These are phyloP conservation scores for Colletotrichum horii DNA, from an alignment of 2,329 filamentous ascomycete genomes.

Conservation along the genomic window DNA sequence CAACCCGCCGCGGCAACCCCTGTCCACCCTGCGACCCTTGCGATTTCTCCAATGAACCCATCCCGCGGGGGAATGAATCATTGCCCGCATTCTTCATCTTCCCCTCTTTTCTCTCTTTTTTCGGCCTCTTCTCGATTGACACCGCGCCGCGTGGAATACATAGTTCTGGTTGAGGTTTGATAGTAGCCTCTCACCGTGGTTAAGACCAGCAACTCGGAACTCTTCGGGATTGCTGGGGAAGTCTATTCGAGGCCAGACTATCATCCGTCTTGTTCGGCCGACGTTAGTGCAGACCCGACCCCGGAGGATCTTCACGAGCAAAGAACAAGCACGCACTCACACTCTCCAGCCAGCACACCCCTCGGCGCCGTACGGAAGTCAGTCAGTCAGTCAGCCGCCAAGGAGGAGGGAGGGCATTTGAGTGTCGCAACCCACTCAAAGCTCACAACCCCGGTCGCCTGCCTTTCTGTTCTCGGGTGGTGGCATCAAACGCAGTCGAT, in stretches of 20 bases:
- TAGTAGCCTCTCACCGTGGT: background rate
- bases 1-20: background rate
- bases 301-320: constrained; percentile 3
- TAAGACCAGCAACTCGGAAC: background rate
- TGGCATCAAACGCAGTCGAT: constrained; percentile 24
- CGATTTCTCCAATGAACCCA: constrained; percentile 6
- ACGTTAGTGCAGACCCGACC: background rate
- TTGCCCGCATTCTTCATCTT: background rate
- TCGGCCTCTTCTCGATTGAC: background rate
- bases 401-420: background rate
- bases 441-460: background rate
- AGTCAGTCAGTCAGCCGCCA: constrained; percentile 10
- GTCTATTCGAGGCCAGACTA: background rate
- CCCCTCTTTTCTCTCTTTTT: constrained; percentile 12
- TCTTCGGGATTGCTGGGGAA: background rate
- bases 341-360: background rate
- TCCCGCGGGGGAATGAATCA: background rate
- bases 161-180: background rate
- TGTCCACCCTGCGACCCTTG: background rate
- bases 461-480: background rate
- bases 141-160: background rate
- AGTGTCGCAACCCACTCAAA: background rate
- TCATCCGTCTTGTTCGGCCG: background rate
- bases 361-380: background rate
- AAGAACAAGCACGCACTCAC: background rate